phyloP scores from a whole-genome alignment of 2,329 filamentous ascomycete genomes.

The Pestalotiopsis sp. region DNA sequence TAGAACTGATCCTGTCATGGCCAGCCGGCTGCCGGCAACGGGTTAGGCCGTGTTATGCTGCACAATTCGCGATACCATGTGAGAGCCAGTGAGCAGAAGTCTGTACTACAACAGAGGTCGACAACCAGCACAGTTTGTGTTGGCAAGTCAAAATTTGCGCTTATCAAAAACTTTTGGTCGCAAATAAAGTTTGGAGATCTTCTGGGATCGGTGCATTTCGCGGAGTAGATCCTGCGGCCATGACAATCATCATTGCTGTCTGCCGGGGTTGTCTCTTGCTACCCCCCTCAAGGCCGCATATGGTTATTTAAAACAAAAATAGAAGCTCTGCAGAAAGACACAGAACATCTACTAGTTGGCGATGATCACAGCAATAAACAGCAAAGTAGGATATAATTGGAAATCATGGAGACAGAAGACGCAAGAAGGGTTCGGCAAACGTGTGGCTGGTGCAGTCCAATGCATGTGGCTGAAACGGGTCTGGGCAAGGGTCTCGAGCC shows the following conservation, averaged over 20 bases:
- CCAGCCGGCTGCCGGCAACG: not conserved
- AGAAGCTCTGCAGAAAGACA: not conserved
- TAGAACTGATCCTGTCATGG: not conserved
- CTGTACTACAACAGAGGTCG: too few relatives aligned
- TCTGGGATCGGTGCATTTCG: not conserved
- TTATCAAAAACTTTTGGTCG: not conserved
- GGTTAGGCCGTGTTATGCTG: not conserved
- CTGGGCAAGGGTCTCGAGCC: not conserved
- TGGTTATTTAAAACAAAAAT: not conserved
- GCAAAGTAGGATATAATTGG: not conserved
- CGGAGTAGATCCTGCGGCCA: not conserved
- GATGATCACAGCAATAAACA: too few relatives aligned
- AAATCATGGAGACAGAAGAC: not conserved
- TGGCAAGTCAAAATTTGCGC: not conserved
- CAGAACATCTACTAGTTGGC: not conserved
- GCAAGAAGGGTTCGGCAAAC: not conserved
- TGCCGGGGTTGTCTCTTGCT: not conserved
- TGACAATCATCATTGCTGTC: not conserved
- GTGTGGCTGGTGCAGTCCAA: not conserved
- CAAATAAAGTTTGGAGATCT: not conserved
- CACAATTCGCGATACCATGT: not conserved
- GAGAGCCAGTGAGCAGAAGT: not conserved
- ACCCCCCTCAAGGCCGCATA: not conserved
- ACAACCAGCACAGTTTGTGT: not conserved
- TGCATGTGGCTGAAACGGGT: not conserved